Base-by-base conservation (phyloP, 73 alveolate genomes). In the Halteria grandinella region DNA sequence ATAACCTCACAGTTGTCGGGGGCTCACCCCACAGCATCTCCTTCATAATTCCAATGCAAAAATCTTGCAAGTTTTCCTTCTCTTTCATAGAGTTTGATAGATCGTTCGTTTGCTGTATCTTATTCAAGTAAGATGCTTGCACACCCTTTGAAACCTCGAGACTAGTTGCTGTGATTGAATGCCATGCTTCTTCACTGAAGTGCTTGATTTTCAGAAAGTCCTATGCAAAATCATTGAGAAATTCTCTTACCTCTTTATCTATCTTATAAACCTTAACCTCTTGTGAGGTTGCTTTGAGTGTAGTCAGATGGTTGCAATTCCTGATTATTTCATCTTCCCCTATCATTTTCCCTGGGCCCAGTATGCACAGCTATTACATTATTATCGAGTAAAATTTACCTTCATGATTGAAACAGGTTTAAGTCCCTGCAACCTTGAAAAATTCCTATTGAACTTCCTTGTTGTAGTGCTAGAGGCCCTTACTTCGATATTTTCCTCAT, bases 1-100 rank as follows among this genome's bases (percentile, higher is more conserved):
- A 66, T n/a, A 23, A 44, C 28, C 47, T 66, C 17, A 66, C 47
- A 1, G 80, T 66, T 66, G 39, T 12, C 10, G 80, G 80, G n/a
- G 47, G 69, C 47, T 66, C 20, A 47, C 69, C 80, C 80, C 80
- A 66, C 15, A 66, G 80, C 80, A 66, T 66, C 29, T 66, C 80
- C 25, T 66, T 66, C 80, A 66, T 66, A 45, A 66, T 32, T 4
- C 53, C 25, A 27, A 45, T 52, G 43, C 80, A 66, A 63, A 66
- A 45, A 21, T 12, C 17, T 47, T 28, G 12, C 1, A 66, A 36
- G 1, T 66, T 41, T 15, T 34, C 18, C 20, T 51, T 28, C 18
- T 66, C 66, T 27, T 66, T 66, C 32, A 66, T 29, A 2, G 55
- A 52, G 31, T 66, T 66, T 14, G 80, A 45, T 3, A 66, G 55